phyloP scores from a whole-genome alignment of 2,329 filamentous ascomycete species.

The Cylindrodendrum hubeiense region DNA sequence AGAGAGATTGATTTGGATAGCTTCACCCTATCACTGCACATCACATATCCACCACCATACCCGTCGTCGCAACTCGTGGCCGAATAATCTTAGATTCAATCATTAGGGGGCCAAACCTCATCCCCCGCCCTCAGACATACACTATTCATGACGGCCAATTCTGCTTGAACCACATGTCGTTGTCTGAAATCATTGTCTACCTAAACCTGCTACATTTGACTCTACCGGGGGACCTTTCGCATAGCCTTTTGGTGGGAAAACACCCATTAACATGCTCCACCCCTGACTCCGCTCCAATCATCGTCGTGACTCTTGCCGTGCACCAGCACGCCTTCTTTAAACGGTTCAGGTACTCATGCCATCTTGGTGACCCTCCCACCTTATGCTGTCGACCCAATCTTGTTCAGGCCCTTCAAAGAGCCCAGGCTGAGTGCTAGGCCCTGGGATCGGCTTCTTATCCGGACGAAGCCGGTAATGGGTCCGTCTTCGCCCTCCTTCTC shows the following conservation, averaged over 20 bases:
- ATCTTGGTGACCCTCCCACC: constrained; percentile 20
- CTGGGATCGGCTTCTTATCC: constrained; percentile 97
- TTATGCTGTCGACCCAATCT: constrained; percentile 66
- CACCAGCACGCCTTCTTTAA: constrained; percentile 32
- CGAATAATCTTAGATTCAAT: constrained; percentile 17
- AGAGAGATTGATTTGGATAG: constrained; percentile 24
- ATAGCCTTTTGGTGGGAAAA: constrained; percentile 49
- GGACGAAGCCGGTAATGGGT: constrained; percentile 95
- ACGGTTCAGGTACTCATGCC: constrained; percentile 27
- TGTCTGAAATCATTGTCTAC: constrained; percentile 45
- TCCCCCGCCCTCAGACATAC: constrained; percentile 5
- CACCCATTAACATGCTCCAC: constrained; percentile 49
- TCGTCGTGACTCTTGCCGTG: constrained; percentile 46
- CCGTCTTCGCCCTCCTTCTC: constrained; percentile 97
- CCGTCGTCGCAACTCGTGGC: not conserved
- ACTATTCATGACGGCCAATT: constrained; percentile 5
- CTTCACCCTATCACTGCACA: not conserved
- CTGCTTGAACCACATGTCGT: constrained; percentile 32
- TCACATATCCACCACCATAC: constrained; percentile 4
- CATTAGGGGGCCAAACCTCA: constrained; percentile 1
- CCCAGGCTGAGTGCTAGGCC: constrained; percentile 93
- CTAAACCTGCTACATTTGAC: constrained; percentile 46
- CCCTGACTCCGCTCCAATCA: constrained; percentile 46
- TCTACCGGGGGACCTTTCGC: constrained; percentile 45
- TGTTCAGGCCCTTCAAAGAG: constrained; percentile 93